Evolutionary conservation across 768 basidiomycete species (phyloP).

Genomic region (Rhizopogon roseolus): DNA sequence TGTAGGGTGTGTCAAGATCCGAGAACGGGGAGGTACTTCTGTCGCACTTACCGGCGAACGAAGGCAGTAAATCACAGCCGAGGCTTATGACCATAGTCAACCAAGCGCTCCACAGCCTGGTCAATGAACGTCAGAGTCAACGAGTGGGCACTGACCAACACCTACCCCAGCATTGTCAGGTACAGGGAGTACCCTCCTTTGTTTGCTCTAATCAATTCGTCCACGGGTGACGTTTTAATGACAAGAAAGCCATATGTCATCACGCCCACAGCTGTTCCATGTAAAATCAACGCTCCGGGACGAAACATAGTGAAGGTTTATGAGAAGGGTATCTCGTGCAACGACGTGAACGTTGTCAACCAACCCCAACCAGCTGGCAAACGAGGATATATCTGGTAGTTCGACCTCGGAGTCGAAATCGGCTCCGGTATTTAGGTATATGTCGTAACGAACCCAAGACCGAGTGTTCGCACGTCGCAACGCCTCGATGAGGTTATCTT

Average conservation of each 20-base stretch:
- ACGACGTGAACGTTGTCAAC: no score
- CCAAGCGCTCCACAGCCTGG: conserved; percentile 34
- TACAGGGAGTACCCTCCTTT: conserved; percentile 68
- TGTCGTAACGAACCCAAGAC: no score
- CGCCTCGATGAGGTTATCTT: no score
- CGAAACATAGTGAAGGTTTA: not conserved
- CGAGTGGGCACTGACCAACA: not conserved
- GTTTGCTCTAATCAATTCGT: conserved; percentile 33
- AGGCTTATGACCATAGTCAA: conserved; percentile 37
- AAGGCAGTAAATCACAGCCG: conserved; percentile 36
- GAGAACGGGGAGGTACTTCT: not conserved
- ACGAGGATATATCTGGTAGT: no score
- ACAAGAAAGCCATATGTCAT: conserved; percentile 34
- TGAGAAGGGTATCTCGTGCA: not conserved
- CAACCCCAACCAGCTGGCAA: no score
- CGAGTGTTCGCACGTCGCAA: no score
- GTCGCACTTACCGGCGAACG: conserved; percentile 25
- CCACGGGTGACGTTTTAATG: conserved; percentile 11
- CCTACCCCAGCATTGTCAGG: conserved; percentile 75
- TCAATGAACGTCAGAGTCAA: conserved; percentile 1
- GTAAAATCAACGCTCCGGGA: conserved; percentile 19
- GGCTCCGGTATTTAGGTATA: no score
- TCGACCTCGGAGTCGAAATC: no score
- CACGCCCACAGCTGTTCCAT: conserved; percentile 24
- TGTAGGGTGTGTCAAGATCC: not conserved